Base-by-base conservation (phyloP, 208 protist genomes). In the Leishmania guyanensis region DNA sequence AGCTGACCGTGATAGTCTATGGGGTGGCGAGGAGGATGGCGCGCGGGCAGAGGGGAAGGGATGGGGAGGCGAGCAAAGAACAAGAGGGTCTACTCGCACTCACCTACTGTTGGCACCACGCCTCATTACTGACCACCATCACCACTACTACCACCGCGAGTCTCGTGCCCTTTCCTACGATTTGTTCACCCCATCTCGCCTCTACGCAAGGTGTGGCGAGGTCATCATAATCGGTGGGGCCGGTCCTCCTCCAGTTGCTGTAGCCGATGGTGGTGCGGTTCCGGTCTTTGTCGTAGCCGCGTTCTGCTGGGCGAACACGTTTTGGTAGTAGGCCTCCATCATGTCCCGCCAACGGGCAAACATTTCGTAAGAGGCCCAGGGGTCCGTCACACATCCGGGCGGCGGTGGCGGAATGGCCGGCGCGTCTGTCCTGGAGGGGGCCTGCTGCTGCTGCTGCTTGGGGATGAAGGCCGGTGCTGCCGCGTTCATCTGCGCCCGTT, bases 351-450 rank as follows among this genome's bases (percentile, higher is more conserved):
- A 90, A 39, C 83, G 83, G 26, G 83, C 86, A 50, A 90, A 90
- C 78, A 84, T 84, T 60, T 82, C 83, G 36, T 82, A 78, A n/a
- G 82, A 85, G 16, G 84, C 86, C 86, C 86, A 89, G 33, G 86
- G 86, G 62, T 87, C 73, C 0, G 56, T 58, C 58, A 14, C 58
- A 39, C 36, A 56, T 46, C 33, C 26, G 6, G 68, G 68, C 39
- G 43, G 68, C 5, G 43, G 68, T 50, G 43, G 22, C 68, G 68
- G 68, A 22, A 73, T 53, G 26, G 20, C 68, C 68, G 39, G 17
- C 9, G 20, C 16, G 26, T 12, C 17, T 12, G 68, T 33, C 17
- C 20, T 50, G 46, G 46, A 51, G 36, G 68, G 10, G 26, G 51
- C 33, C 6, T 26, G 36, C 43, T 26, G 66, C 12, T 33, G 33